Conservation (phyloP, 1,139 yeast species). For the Nadsonia commutata region DNA sequence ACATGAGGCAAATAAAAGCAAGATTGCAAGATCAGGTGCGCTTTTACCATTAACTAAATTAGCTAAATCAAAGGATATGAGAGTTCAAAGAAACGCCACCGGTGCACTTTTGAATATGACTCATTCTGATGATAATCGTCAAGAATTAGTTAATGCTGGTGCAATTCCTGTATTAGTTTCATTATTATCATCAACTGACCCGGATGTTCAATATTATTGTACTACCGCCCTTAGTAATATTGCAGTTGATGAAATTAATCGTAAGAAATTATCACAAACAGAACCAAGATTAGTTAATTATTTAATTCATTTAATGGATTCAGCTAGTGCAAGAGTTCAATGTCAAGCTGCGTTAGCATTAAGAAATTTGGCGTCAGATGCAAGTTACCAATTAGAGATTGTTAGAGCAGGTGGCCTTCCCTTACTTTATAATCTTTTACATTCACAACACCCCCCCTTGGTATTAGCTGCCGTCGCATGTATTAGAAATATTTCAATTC, state of each 20-base stretch:
- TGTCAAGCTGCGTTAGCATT: slow-evolving; percentile 96
- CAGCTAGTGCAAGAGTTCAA: slow-evolving; percentile 80
- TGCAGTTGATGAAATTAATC: slow-evolving; percentile 87
- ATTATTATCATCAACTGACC: slow-evolving; percentile 73
- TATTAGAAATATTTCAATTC: slow-evolving; percentile 89
- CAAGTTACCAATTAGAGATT: slow-evolving; percentile 80
- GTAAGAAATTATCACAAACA: slow-evolving; percentile 76
- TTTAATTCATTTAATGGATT: slow-evolving; percentile 82
- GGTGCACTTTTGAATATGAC: slow-evolving; percentile 98
- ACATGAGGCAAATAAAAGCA: slow-evolving; percentile 93
- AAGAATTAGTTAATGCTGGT: slow-evolving; percentile 92
- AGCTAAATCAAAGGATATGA: slow-evolving; percentile 84
- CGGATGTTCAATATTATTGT: slow-evolving; percentile 96
- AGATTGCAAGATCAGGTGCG: slow-evolving; percentile 96
- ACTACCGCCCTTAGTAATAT: slow-evolving; percentile 93
- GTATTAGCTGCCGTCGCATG: slow-evolving; percentile 96
- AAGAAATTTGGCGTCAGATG: slow-evolving; percentile 90
- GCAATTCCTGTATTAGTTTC: slow-evolving; percentile 94
- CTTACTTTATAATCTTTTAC: slow-evolving; percentile 72
- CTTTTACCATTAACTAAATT: slow-evolving; percentile 82
- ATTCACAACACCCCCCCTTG: slow-evolving; percentile 82
- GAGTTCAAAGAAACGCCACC: slow-evolving; percentile 97
- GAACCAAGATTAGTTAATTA: slow-evolving; percentile 90
- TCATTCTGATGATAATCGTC: slow-evolving; percentile 91
- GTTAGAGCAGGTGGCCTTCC: slow-evolving; percentile 94